These are phyloP conservation scores for Physcia stellaris DNA, from an alignment of 495 filamentous ascomycete genomes.

Conservation along the genomic window DNA sequence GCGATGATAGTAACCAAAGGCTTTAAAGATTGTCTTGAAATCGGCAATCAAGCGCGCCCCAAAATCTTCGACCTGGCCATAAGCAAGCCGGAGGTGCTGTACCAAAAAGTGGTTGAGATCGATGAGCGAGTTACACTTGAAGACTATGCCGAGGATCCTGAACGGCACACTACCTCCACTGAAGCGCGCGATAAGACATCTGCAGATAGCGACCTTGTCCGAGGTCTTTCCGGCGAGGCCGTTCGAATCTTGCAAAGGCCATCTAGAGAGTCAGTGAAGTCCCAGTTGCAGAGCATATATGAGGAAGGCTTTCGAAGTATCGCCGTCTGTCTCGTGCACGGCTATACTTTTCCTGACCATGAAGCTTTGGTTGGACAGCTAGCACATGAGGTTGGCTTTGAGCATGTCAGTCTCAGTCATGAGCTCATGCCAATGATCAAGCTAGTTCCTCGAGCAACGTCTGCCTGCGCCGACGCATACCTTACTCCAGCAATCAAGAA, in stretches of 20 bases:
- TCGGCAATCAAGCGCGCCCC: slow-evolving; percentile 73
- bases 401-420: slow-evolving; percentile 43
- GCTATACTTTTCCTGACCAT: slow-evolving; percentile 40
- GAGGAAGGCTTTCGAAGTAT: slow-evolving; percentile 31
- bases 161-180: slow-evolving; percentile 37
- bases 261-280: slow-evolving; percentile 19
- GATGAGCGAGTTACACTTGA: slow-evolving; percentile 78
- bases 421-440: slow-evolving; percentile 77
- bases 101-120: slow-evolving; percentile 63
- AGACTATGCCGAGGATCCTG: slow-evolving; percentile 74
- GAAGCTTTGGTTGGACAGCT: slow-evolving; percentile 34
- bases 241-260: slow-evolving; percentile 31
- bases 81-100: slow-evolving; percentile 65
- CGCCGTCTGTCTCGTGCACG: slow-evolving; percentile 40
- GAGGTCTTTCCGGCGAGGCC: slow-evolving; percentile 37
- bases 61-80: slow-evolving; percentile 77
- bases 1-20: slow-evolving; percentile 85
- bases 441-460: slow-evolving; percentile 66
- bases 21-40: slow-evolving; percentile 82
- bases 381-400: slow-evolving; percentile 34
- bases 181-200: slow-evolving; percentile 32
- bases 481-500: slow-evolving; percentile 91
- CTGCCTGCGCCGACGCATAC: slow-evolving; percentile 90
- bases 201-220: slow-evolving; percentile 26
- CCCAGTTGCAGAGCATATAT: slow-evolving; percentile 30